These are phyloP conservation scores for Ocimum tenuiflorum DNA, from an alignment of 257 asterid species.

Conservation along the genomic window DNA sequence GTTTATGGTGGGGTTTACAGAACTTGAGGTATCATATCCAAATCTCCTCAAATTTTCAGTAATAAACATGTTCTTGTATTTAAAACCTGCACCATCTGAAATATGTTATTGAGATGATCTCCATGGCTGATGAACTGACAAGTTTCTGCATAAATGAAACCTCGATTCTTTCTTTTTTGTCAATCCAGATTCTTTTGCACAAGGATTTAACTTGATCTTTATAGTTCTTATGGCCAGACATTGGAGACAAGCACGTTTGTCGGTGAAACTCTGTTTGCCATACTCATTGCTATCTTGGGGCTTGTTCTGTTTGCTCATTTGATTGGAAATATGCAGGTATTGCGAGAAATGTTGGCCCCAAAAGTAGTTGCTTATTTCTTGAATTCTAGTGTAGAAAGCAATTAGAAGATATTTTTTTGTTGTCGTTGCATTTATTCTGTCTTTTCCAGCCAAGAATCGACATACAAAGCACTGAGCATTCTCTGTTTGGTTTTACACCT, in stretches of 20 bases:
- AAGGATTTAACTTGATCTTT: neutral
- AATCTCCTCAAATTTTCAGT: too few species aligned
- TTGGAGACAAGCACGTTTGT: slow-evolving; percentile 68
- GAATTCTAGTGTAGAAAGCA: too few species aligned
- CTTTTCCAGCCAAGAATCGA: too few species aligned
- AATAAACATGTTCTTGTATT: too few species aligned
- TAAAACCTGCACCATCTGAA: neutral
- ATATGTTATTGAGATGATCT: neutral
- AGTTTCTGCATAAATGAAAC: neutral
- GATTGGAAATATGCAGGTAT: slow-evolving; percentile 95
- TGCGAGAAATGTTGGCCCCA: neutral
- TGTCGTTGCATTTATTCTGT: too few species aligned
- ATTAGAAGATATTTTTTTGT: too few species aligned
- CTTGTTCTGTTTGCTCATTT: slow-evolving; percentile 86
- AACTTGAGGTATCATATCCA: slow-evolving; percentile 68
- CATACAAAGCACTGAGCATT: too few species aligned
- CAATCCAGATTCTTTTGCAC: neutral
- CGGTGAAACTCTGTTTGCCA: slow-evolving; percentile 81
- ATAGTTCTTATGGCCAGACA: slow-evolving; percentile 81
- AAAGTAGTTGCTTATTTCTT: neutral
- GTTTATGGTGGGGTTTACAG: slow-evolving; percentile 93
- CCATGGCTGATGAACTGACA: neutral
- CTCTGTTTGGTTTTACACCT: too few species aligned
- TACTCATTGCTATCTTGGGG: slow-evolving; percentile 76
- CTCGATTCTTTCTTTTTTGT: neutral